phyloP scores from a whole-genome alignment of 1,284 basidiomycete genomes.

The Earliella scabrosa region DNA sequence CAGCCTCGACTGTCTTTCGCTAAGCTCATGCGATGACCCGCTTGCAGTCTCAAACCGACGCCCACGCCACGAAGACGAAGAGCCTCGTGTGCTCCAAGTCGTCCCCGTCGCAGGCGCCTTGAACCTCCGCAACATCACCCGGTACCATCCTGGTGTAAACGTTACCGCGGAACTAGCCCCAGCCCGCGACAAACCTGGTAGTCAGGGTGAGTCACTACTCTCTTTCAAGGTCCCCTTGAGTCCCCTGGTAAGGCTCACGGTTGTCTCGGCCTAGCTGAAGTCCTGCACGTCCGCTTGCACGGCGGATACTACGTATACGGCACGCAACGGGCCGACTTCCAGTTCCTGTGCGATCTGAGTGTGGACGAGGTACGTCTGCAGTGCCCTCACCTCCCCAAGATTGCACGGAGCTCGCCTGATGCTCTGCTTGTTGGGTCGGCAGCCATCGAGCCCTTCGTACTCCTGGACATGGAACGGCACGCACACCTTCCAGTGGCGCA shows the following conservation, averaged over 20 bases:
- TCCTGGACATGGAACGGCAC: slow-evolving; percentile 36
- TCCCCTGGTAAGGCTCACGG: no score
- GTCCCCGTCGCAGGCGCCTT: slow-evolving; percentile 43
- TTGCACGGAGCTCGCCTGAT: no score
- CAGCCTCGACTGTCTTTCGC: neutral
- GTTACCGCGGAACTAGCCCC: slow-evolving; percentile 27
- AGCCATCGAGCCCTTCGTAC: slow-evolving; percentile 37
- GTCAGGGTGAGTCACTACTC: no score
- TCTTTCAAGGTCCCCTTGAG: neutral
- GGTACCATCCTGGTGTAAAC: slow-evolving; percentile 29
- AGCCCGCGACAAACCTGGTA: slow-evolving; percentile 14
- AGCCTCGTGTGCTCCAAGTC: slow-evolving; percentile 42
- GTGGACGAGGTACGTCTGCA: slow-evolving; percentile 28
- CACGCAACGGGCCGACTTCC: slow-evolving; percentile 43
- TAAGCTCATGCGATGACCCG: neutral
- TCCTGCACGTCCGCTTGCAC: slow-evolving; percentile 44
- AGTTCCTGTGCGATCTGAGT: slow-evolving; percentile 44
- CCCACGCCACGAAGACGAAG: slow-evolving; percentile 42
- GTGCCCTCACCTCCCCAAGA: no score
- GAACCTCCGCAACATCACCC: slow-evolving; percentile 17
- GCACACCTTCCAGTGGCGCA: slow-evolving; percentile 39
- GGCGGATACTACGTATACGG: slow-evolving; percentile 44
- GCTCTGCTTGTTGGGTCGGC: neutral
- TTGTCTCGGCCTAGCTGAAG: no score
- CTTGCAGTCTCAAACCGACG: slow-evolving; percentile 41